Percentiles rank a stretch among this genome's conserved stretches.
Evolutionary conservation across 371 early-diverging fungal species (phyloP).

Genomic region (Zancudomyces culisetae): DNA sequence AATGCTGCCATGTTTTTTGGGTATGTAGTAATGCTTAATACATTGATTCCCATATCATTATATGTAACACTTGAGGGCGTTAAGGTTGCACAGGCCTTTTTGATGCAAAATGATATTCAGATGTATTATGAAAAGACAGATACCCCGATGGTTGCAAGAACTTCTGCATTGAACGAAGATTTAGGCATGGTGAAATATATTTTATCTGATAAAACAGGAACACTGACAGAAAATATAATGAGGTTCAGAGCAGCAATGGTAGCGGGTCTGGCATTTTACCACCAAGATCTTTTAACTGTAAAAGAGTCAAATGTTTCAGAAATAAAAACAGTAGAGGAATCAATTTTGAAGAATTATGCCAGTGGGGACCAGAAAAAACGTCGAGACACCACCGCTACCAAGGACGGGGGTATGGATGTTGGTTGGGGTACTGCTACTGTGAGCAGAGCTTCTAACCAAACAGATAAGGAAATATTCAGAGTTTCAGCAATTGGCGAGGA

Average conservation of each 20-base stretch:
- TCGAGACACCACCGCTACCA: not conserved
- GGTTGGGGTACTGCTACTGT: not conserved
- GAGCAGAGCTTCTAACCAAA: not conserved
- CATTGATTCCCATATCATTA: conserved; percentile 57
- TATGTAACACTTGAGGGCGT: conserved; percentile 33
- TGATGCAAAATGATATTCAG: conserved; percentile 51
- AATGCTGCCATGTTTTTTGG: conserved; percentile 33
- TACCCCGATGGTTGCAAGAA: conserved; percentile 57
- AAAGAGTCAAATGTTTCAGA: conserved; percentile 6
- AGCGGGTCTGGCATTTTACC: conserved; percentile 42
- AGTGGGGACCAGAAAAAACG: not conserved
- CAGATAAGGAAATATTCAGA: not conserved
- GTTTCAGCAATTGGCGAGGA: not conserved
- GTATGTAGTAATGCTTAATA: conserved; percentile 56
- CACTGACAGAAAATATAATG: conserved; percentile 90
- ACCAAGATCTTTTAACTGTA: conserved; percentile 26
- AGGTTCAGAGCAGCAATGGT: conserved; percentile 56
- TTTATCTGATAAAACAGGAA: conserved; percentile 96
- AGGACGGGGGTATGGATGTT: not conserved
- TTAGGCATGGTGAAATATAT: conserved; percentile 86
- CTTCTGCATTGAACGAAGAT: conserved; percentile 76
- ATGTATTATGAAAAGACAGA: conserved; percentile 52
- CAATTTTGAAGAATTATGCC: not conserved
- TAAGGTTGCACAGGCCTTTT: conserved; percentile 41
- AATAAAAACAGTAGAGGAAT: conserved; percentile 1